Evolutionary conservation across 2,329 filamentous ascomycete species (phyloP), one percentile per base, ranked within the genome.

Genomic region (Aureobasidium sp.): DNA sequence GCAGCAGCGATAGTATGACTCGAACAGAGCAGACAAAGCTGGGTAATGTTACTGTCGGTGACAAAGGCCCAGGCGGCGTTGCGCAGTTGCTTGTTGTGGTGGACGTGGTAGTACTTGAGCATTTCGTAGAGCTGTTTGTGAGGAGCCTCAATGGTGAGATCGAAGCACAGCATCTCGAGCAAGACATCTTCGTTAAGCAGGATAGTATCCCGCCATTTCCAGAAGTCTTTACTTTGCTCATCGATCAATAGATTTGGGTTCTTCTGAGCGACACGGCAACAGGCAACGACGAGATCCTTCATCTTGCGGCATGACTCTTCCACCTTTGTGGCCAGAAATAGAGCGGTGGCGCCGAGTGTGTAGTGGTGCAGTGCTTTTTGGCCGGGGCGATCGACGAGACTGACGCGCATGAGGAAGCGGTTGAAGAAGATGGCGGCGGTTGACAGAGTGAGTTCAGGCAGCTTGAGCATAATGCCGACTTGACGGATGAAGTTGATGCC

Each of bases 221-320:
- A 99, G 73, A 94, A 99, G 72, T 99, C 94, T 71, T 97, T 97
- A 68, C 89, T 95, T 74, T 97, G 92, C 75, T 97, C 94, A 72
- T 99, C 94, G 58, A 97, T 90, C 60, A 93, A 80, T 63, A 97
- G 84, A 69, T 91, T 89, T 1, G 90, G 82, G 68, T 97, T 93
- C 78, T 99, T 97, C 75, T 97, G 91, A 32, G 93, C 94, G 23
- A 97, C 91, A 67, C 93, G 90, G 64, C 91, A 94, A 69, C 96
- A 94, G 1, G 92, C 90, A 36, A 97, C 88, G 67, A 99, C 93
- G 64, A 99, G 82, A 67, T 97, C 91, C 70, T 91, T 95, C 68
- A 96, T 96, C 76, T 96, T 96, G 53, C 93, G 87, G 71, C 91
- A 95, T 72, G 95, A 96, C 73, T 99, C 94, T 72, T 99, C 93